These are phyloP conservation scores for Sphagnum fallax DNA, from an alignment of 228 moss, liverwort and hornwort genomes.

Conservation along the genomic window DNA sequence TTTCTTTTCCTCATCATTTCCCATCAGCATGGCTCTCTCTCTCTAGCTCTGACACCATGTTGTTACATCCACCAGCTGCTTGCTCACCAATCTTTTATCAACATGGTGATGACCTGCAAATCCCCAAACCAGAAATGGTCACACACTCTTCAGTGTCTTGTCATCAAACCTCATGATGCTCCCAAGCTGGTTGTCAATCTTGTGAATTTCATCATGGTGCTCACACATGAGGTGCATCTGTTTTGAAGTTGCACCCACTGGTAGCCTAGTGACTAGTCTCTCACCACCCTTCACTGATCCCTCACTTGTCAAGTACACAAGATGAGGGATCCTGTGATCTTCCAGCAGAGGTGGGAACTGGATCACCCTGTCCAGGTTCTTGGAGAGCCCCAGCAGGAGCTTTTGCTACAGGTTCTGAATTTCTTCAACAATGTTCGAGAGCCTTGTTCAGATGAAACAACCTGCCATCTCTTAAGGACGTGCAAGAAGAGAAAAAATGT, in stretches of 20 bases:
- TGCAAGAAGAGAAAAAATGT: slow-evolving; percentile 42
- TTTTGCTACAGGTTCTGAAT: slow-evolving; percentile 18
- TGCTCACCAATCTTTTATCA: slow-evolving; percentile 41
- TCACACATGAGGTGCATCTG: slow-evolving; percentile 58
- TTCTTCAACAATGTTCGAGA: slow-evolving; percentile 14
- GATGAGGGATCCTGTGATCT: slow-evolving; percentile 37
- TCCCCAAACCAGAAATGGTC: slow-evolving; percentile 50
- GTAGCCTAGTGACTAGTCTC: slow-evolving; percentile 33
- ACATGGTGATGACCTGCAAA: slow-evolving; percentile 38
- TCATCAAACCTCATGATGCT: slow-evolving; percentile 53
- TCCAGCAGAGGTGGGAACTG: slow-evolving; percentile 37
- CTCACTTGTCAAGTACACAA: slow-evolving; percentile 42
- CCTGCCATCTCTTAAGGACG: slow-evolving; percentile 47
- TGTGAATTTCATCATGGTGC: slow-evolving; percentile 51
- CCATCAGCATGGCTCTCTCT: slow-evolving; percentile 31
- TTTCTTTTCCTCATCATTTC: background rate
- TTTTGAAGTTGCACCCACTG: slow-evolving; percentile 33
- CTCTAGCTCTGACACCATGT: slow-evolving; percentile 36
- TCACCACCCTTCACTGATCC: slow-evolving; percentile 39
- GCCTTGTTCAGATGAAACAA: slow-evolving; percentile 20
- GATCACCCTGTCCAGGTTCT: slow-evolving; percentile 35
- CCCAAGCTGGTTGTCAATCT: slow-evolving; percentile 42
- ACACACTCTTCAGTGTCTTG: slow-evolving; percentile 33
- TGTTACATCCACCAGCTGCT: slow-evolving; percentile 31
- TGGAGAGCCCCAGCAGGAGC: slow-evolving; percentile 29